These are phyloP conservation scores for Amauroascus niger DNA, from an alignment of 2,329 filamentous ascomycete genomes.

Conservation along the genomic window DNA sequence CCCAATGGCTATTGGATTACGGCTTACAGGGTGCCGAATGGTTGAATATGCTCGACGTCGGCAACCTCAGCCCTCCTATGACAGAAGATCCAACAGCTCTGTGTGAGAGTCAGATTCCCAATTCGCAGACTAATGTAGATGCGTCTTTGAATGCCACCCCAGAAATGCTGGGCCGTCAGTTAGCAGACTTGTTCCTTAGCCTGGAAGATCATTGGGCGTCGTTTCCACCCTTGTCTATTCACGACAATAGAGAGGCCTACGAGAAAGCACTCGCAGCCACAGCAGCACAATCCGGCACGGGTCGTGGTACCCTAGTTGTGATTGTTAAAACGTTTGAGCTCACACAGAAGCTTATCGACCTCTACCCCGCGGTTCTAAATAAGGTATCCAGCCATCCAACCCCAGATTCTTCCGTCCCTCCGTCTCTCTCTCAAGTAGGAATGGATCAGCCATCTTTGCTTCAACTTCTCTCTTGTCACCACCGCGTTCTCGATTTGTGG, in stretches of 20 bases:
- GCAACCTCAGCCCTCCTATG: neutral
- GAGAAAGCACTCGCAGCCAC: neutral
- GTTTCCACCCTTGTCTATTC: constrained; percentile 1
- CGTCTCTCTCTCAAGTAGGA: neutral
- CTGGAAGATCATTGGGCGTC: neutral
- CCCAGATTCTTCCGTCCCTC: neutral
- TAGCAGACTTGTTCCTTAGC: neutral
- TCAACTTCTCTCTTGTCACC: constrained; percentile 2
- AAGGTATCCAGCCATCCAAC: neutral
- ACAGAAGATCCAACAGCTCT: neutral
- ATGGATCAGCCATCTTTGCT: neutral
- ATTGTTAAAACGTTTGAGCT: neutral
- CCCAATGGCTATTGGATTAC: neutral
- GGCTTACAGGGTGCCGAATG: neutral
- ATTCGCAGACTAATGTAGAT: neutral
- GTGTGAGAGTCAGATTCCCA: neutral
- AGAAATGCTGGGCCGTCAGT: neutral
- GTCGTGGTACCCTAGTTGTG: neutral
- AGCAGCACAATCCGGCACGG: neutral
- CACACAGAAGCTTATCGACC: neutral
- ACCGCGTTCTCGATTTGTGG: neutral
- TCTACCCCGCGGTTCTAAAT: neutral
- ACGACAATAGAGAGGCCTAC: neutral
- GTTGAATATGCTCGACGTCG: neutral
- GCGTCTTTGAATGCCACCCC: no score